Evolutionary conservation across 2,329 filamentous ascomycete genomes (phyloP), one percentile per base, ranked within the genome.

Genomic region (Epichloe typhina): DNA sequence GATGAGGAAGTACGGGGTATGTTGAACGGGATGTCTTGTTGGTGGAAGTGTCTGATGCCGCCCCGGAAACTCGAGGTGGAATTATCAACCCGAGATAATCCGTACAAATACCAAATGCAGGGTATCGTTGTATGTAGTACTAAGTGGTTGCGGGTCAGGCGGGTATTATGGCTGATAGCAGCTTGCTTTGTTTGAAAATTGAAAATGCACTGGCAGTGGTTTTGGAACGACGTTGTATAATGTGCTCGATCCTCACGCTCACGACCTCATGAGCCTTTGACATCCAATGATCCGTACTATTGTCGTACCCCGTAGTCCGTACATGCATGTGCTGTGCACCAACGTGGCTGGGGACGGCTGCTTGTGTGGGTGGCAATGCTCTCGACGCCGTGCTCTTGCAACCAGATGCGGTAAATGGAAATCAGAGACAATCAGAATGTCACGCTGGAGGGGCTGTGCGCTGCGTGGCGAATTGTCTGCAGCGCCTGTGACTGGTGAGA

Each of bases 311-410:
- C 47, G 23, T 8, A 26, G 6, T 26, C 23, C 23, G 36, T 23
- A 17, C 11, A 11, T 49, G 40, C n/a, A 37, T 43, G n/a, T 26
- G 17, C 31, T 40, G 47, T 42, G 46, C 39, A 33, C 33, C 38
- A 49, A 43, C 23, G 36, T 46, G 49, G 43, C 41, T 46, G 45
- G 23, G 49, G 19, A 19, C 19, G 19, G 43, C 35, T 46, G 45
- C n/a, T 37, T 12, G 41, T 46, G 42, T 50, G 21, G 35, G 36
- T 50, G 36, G n/a, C 41, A 46, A 46, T 50, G 48, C 40, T 42
- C 40, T 49, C 37, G 11, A 44, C 42, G 33, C 35, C 33, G 40
- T 50, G 33, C 35, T 31, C 31, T 44, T 33, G 19, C 37, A 36
- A 41, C 33, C 49, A 8, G 23, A 23, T 50, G 42, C 36, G 41